Base-by-base conservation (phyloP, 768 basidiomycete species). In the Clavaria fumosa region DNA sequence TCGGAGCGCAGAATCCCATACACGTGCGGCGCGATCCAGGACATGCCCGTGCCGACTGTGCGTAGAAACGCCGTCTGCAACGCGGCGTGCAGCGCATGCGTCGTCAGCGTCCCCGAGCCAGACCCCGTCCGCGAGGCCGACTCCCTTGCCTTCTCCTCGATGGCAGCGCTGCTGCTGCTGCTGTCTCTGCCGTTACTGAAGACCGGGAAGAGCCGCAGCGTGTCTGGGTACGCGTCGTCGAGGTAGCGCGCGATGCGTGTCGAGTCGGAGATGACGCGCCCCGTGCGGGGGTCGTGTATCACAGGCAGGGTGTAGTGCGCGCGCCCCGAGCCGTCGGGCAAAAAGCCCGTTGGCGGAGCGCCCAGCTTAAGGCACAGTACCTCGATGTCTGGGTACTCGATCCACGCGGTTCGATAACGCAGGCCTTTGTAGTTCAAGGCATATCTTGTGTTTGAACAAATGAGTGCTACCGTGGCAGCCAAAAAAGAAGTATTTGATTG, bases 141-240 rank as follows among this genome's bases (percentile, higher is more conserved):
- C n/a, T n/a, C n/a, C n/a, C n/a, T 14, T 28, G 9, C 26, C 9
- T 28, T 28, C 26, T 14, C 26, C 14, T 28, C 14, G 26, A 14
- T 9, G 14, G 14, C 14, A 28, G 26, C 9, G 14, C 26, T 14
- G 26, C 9, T 28, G 26, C 26, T 28, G 26, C n/a, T n/a, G n/a
- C n/a, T n/a, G n/a, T n/a, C n/a, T n/a, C n/a, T n/a, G n/a, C n/a
- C n/a, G n/a, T n/a, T n/a, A n/a, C n/a, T n/a, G n/a, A n/a, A n/a
- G n/a, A n/a, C n/a, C n/a, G n/a, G n/a, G n/a, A n/a, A n/a, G n/a
- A n/a, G n/a, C n/a, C n/a, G n/a, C n/a, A n/a, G n/a, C n/a, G n/a
- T n/a, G n/a, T n/a, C n/a, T n/a, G 64, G 63, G 47, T 65, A 69
- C 7, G 54, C 50, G 4, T 51, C 47, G 37, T 69, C 66, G 34